Base-by-base conservation (phyloP, 2,329 filamentous ascomycete genomes). In the Daldinia eschscholtzii region DNA sequence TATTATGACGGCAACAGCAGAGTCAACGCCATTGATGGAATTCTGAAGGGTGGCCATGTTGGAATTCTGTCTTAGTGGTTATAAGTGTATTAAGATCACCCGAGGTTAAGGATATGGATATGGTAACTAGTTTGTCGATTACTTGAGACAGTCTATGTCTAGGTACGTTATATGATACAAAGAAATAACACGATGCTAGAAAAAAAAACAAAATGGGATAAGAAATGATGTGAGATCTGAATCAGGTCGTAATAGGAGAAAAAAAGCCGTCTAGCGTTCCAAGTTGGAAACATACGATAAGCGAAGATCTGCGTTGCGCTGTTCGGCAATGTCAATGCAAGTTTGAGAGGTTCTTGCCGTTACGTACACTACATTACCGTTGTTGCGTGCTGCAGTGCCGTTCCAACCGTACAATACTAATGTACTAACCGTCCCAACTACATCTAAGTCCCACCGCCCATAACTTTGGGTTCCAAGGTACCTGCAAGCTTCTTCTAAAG, bases 1-100 rank as follows among this genome's bases (percentile, higher is more conserved):
- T 56, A 96, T 85, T 77, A 96, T 92, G 79, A 96, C 83, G 67
- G 93, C 93, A 64, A 82, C 80, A 23, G 84, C 79, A 66, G 79
- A 78, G 70, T 78, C 77, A 44, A 77, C 77, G 78, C 85, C 84
- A 58, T 82, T 79, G 75, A 87, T 83, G 76, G 85, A 83, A 69
- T 81, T 82, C 70, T 86, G 82, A 61, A 87, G 82, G n/a, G 85
- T 87, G 6, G 76, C 65, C 77, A 78, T 77, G 33, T 42, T 58
- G 61, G 53, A 44, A 50, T 56, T 26, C 15, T 61, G 64, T 63
- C 37, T 28, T 37, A 23, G 5, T 23, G 18, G 23, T 41, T 41
- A 44, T 41, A 63, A 48, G 20, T 15, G 35, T 26, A 30, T n/a
- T 30, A 37, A 61, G 23, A 50, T 60, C n/a, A 41, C 46, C 35